Percentiles rank a stretch among this genome's conserved stretches.
Conservation (phyloP, 345 rosid species). For the Moringa oleifera region DNA sequence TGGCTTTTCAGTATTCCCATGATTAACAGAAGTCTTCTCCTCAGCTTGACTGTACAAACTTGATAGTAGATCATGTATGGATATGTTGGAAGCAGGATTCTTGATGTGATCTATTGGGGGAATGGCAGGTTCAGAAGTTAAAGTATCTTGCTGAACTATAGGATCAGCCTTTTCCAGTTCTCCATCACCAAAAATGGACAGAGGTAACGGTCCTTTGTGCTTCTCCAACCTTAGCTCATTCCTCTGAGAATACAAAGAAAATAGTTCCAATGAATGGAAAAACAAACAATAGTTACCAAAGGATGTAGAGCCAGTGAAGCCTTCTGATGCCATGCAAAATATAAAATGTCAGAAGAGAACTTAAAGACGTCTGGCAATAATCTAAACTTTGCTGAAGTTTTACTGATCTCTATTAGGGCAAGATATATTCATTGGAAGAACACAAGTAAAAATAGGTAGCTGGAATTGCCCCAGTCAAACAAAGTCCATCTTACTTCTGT, state of each 20-base stretch:
- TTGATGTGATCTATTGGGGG: constrained; percentile 24
- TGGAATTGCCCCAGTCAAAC: background rate
- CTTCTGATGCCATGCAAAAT: constrained; percentile 2
- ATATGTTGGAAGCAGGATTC: constrained; percentile 27
- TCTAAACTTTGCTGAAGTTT: background rate
- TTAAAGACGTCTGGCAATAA: background rate
- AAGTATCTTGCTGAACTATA: constrained; percentile 31
- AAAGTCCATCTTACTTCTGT: background rate
- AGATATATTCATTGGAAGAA: background rate
- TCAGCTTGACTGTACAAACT: constrained; percentile 66
- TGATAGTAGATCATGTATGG: constrained; percentile 71
- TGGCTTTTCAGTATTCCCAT: constrained; percentile 24
- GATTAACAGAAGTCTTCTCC: constrained; percentile 29
- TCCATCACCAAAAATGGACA: constrained; percentile 59
- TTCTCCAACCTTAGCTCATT: constrained; percentile 23
- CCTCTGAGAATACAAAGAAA: constrained; percentile 32
- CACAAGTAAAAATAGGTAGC: too few relatives aligned
- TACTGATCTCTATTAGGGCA: background rate
- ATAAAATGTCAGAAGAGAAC: background rate
- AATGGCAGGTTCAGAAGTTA: constrained; percentile 21
- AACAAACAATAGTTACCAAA: constrained; percentile 3
- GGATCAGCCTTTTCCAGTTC: constrained; percentile 39
- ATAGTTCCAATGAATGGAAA: constrained; percentile 3
- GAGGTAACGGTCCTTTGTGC: constrained; percentile 54
- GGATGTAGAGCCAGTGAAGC: constrained; percentile 2